A percentile compares a stretch with the other conserved stretches of the same genome.
phyloP scores from a whole-genome alignment of 2,329 filamentous ascomycete species.

The Venturia carpophila region DNA sequence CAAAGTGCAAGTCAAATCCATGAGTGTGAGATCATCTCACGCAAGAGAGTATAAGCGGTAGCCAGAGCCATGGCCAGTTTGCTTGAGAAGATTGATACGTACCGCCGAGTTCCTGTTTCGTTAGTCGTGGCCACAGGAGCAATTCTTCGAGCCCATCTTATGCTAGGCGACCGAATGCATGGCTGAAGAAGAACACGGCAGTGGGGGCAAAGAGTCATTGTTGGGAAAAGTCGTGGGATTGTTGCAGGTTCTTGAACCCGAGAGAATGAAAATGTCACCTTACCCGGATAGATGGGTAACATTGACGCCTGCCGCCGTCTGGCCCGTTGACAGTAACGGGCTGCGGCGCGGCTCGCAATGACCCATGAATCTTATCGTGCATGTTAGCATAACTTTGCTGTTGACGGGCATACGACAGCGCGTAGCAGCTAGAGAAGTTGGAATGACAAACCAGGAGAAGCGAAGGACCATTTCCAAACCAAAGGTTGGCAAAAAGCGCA shows the following conservation, averaged over 20 bases:
- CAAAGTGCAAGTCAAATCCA: neutral
- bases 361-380: neutral
- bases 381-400: neutral
- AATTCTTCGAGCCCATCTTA: neutral
- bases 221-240: neutral
- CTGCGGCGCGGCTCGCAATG: constrained; percentile 6
- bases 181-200: neutral
- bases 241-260: neutral
- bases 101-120: neutral
- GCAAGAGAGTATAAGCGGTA: neutral
- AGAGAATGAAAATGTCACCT: neutral
- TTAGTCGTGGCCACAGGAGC: neutral
- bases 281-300: neutral
- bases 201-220: neutral
- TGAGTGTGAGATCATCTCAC: neutral
- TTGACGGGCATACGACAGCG: neutral
- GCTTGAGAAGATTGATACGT: neutral
- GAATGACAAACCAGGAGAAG: neutral
- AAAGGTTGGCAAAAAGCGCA: neutral
- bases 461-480: neutral
- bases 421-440: neutral
- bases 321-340: neutral
- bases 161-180: neutral
- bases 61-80: neutral
- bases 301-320: constrained; percentile 8